These are phyloP conservation scores for Scenedesmus sp. DNA, from an alignment of 163 green algal species.

Conservation along the genomic window DNA sequence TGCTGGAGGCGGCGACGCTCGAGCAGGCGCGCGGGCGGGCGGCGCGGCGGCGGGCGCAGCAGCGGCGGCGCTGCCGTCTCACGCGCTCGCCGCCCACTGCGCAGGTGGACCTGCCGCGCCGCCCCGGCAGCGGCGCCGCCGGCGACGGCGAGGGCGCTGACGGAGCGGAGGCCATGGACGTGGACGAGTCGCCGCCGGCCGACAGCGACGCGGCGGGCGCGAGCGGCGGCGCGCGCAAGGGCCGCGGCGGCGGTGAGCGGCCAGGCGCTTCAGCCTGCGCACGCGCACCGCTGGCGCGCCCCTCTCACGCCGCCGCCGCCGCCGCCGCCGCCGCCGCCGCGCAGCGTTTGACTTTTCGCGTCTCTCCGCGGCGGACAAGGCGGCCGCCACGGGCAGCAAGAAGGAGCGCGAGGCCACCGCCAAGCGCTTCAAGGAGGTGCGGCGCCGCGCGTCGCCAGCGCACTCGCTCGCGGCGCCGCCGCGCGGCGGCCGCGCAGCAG, in stretches of 20 bases:
- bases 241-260: too few species aligned
- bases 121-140: neutral
- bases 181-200: conserved; percentile 23
- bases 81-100: too few species aligned
- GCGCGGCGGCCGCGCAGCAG: neutral
- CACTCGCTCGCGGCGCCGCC: too few species aligned
- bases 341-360: conserved; percentile 33
- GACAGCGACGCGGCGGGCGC: conserved; percentile 8
- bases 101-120: conserved; percentile 51
- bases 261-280: too few species aligned
- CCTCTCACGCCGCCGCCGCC: too few species aligned
- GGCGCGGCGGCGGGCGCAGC: too few species aligned
- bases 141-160: neutral
- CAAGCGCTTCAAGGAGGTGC: conserved; percentile 35
- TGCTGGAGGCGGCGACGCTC: conserved; percentile 28
- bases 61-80: too few species aligned
- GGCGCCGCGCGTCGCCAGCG: too few species aligned
- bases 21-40: conserved; percentile 46
- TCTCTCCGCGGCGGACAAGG: conserved; percentile 12
- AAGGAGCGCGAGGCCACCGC: conserved; percentile 33
- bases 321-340: too few species aligned
- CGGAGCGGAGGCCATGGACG: conserved; percentile 42
- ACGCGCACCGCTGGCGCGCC: too few species aligned
- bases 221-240: too few species aligned
- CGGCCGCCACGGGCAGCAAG: neutral